Evolutionary conservation across 192 early-diverging fungal species (phyloP).

Genomic region (Phycomyces blakesleeanus): DNA sequence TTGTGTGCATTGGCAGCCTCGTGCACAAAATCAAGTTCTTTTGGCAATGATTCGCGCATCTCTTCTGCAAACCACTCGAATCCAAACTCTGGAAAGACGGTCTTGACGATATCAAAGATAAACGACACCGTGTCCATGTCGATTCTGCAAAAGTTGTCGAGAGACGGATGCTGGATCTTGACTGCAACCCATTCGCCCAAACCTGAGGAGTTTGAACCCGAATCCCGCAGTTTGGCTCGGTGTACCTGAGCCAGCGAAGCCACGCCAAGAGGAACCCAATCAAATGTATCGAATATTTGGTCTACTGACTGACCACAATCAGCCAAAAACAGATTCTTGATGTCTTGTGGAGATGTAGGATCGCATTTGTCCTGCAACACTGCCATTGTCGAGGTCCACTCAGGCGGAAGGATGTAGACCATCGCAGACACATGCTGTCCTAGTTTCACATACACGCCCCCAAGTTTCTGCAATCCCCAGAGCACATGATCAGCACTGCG

Average conservation of each 20-base stretch:
- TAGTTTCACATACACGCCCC: slow-evolving; percentile 88
- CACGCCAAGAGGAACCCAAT: slow-evolving; percentile 82
- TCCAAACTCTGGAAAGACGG: slow-evolving; percentile 85
- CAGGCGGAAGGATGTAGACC: slow-evolving; percentile 80
- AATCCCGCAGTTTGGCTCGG: slow-evolving; percentile 59
- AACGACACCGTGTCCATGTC: slow-evolving; percentile 74
- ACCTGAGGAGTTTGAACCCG: too few species aligned
- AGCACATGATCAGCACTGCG: slow-evolving; percentile 66
- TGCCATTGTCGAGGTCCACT: slow-evolving; percentile 87
- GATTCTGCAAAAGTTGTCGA: slow-evolving; percentile 71
- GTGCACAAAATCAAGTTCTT: slow-evolving; percentile 81
- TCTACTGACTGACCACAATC: slow-evolving; percentile 67
- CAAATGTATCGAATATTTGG: slow-evolving; percentile 73
- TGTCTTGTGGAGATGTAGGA: slow-evolving; percentile 64
- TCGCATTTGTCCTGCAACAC: slow-evolving; percentile 81
- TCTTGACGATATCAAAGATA: slow-evolving; percentile 60
- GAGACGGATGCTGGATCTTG: slow-evolving; percentile 87
- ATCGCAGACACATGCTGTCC: slow-evolving; percentile 83
- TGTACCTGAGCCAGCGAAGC: slow-evolving; percentile 95
- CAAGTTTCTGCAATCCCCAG: slow-evolving; percentile 57
- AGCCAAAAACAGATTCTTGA: slow-evolving; percentile 60
- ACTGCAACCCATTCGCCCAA: slow-evolving; percentile 76
- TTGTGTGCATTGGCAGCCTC: slow-evolving; percentile 76
- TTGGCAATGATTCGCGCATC: slow-evolving; percentile 77
- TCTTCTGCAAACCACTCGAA: slow-evolving; percentile 89